phyloP scores from a whole-genome alignment of 805 yeast species.

The Yarrowia sp. region DNA sequence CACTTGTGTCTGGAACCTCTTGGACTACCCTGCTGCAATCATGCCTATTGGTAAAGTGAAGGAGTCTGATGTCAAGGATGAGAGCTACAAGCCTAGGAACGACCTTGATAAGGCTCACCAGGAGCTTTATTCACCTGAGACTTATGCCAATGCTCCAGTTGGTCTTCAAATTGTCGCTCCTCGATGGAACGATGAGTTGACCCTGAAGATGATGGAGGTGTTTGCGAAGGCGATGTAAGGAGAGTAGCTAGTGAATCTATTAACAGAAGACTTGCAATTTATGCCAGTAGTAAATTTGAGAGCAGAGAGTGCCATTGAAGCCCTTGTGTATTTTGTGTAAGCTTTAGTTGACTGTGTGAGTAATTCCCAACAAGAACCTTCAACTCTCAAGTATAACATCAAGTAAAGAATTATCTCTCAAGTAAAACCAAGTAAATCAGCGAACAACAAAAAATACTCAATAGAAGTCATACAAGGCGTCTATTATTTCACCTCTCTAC shows the following conservation, averaged over 20 bases:
- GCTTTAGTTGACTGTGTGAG: too few species aligned
- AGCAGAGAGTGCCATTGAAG: too few species aligned
- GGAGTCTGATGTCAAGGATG: conserved; percentile 52
- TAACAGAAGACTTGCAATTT: too few species aligned
- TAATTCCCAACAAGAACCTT: too few species aligned
- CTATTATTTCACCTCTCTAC: too few species aligned
- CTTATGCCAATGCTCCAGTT: conserved; percentile 61
- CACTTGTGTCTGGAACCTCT: conserved; percentile 42
- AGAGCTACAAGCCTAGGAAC: conserved; percentile 31
- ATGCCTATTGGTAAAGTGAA: conserved; percentile 47
- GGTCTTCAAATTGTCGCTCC: conserved; percentile 62
- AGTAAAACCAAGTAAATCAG: too few species aligned
- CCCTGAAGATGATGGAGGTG: conserved; percentile 26
- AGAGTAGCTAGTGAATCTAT: neutral
- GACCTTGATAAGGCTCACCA: conserved; percentile 43
- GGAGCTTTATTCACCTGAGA: conserved; percentile 56
- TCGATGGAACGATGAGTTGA: conserved; percentile 62
- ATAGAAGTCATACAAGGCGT: too few species aligned
- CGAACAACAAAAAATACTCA: too few species aligned
- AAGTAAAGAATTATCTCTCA: too few species aligned
- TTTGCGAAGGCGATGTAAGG: neutral
- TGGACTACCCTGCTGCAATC: conserved; percentile 43
- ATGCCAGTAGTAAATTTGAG: too few species aligned
- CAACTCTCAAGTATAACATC: too few species aligned
- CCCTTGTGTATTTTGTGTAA: too few species aligned